These are phyloP conservation scores for Purpureocillium takamizusanense DNA, from an alignment of 2,329 filamentous ascomycete species.

Conservation along the genomic window DNA sequence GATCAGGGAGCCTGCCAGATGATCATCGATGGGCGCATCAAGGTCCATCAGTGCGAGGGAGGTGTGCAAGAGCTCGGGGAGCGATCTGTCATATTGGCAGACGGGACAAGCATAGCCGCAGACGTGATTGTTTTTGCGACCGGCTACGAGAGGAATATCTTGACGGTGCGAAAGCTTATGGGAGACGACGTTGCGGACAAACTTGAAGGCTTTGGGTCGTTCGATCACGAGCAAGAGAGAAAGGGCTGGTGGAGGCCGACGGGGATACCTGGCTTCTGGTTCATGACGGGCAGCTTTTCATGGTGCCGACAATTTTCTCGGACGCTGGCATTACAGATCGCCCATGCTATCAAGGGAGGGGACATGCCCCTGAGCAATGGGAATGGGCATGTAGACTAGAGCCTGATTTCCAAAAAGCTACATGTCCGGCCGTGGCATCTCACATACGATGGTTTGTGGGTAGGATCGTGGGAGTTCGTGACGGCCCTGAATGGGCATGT, in stretches of 20 bases:
- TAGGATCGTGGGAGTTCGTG: no score
- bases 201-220: conserved; percentile 23
- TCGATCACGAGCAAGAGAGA: conserved; percentile 24
- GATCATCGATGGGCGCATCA: conserved; percentile 31
- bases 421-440: no score
- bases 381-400: no score
- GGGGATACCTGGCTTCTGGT: conserved; percentile 29
- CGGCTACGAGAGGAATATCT: conserved; percentile 29
- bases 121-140: conserved; percentile 34
- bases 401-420: no score
- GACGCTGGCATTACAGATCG: conserved; percentile 28
- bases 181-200: conserved; percentile 24
- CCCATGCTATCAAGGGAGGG: no score
- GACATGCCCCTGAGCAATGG: no score
- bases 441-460: no score
- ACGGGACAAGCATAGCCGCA: conserved; percentile 25
- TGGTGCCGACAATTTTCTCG: conserved; percentile 23
- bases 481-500: no score
- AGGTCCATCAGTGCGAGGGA: conserved; percentile 18
- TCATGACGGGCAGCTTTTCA: conserved; percentile 26
- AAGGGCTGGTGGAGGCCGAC: conserved; percentile 20
- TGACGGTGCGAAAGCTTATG: conserved; percentile 22
- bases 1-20: conserved; percentile 29
- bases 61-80: conserved; percentile 22
- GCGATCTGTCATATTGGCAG: conserved; percentile 14